Percentiles rank a stretch among this genome's conserved stretches.
Evolutionary conservation across 2,329 filamentous ascomycete genomes (phyloP).

Genomic region (Aspergillus fumigatiaffinis): DNA sequence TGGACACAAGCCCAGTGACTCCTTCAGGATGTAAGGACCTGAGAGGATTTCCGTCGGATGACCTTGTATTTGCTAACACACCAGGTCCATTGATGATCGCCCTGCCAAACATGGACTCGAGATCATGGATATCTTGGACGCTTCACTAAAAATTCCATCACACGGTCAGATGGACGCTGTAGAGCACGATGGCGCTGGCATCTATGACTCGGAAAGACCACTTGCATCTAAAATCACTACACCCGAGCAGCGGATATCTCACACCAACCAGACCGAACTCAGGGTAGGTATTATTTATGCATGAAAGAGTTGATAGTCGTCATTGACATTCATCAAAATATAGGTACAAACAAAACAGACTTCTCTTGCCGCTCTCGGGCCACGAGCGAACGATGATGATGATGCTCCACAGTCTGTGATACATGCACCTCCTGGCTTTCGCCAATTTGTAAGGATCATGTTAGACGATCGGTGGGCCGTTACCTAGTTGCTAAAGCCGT

Average conservation of each 20-base stretch:
- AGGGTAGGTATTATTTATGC: slow-evolving; percentile 17
- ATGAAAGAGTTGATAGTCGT: background rate
- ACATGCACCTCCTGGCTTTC: slow-evolving; percentile 80
- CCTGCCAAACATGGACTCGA: background rate
- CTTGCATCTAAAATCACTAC: background rate
- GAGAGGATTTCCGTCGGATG: background rate
- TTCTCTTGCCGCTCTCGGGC: slow-evolving; percentile 10
- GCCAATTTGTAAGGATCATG: slow-evolving; percentile 63
- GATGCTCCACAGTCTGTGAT: slow-evolving; percentile 75
- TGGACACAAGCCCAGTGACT: background rate
- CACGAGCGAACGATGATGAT: slow-evolving; percentile 67
- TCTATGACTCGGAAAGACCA: background rate
- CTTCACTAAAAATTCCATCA: background rate
- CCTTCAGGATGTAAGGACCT: slow-evolving; percentile 4
- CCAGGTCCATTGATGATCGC: slow-evolving; percentile 5
- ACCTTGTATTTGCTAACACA: slow-evolving; percentile 1
- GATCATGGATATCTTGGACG: background rate
- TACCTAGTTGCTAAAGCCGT: background rate
- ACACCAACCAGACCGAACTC: slow-evolving; percentile 16
- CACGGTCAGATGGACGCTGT: background rate
- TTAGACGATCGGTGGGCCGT: background rate
- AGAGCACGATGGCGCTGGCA: background rate
- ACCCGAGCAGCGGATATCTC: background rate
- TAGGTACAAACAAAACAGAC: slow-evolving; percentile 30
- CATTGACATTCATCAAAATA: background rate